Evolutionary conservation across 2,329 filamentous ascomycete species (phyloP).

Genomic region (Cladosporium sphaerospermum): DNA sequence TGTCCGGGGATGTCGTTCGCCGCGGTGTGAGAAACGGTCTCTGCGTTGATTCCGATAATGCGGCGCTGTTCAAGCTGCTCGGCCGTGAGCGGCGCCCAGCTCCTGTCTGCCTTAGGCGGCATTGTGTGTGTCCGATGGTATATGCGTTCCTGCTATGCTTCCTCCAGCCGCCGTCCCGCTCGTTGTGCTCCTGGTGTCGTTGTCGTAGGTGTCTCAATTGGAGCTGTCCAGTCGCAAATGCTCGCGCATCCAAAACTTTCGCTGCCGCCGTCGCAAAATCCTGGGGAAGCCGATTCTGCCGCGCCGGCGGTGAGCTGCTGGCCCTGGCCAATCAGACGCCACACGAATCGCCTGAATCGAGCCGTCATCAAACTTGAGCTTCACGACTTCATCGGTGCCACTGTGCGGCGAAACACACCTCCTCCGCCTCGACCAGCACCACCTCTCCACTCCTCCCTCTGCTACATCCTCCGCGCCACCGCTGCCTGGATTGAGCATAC

Average conservation of each 20-base stretch:
- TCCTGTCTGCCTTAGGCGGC: conserved; percentile 7
- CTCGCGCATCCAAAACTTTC: not conserved
- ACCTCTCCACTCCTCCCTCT: conserved; percentile 15
- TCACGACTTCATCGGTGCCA: not conserved
- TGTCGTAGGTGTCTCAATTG: not conserved
- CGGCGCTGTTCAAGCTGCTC: conserved; percentile 61
- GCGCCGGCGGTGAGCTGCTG: too few relatives aligned
- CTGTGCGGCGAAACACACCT: conserved; percentile 9
- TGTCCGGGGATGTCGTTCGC: conserved; percentile 91
- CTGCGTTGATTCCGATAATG: conserved; percentile 80
- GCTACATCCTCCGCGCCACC: not conserved
- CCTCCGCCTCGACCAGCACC: conserved; percentile 11
- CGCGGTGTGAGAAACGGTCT: conserved; percentile 82
- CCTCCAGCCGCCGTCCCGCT: conserved; percentile 8
- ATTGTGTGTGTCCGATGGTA: conserved; percentile 1
- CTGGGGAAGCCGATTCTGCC: not conserved
- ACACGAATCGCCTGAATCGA: not conserved
- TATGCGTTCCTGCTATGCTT: not conserved
- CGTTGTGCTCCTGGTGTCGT: not conserved
- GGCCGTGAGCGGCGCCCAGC: conserved; percentile 35
- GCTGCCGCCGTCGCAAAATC: not conserved
- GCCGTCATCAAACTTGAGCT: not conserved
- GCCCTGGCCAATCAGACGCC: not conserved
- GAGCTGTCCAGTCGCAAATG: not conserved
- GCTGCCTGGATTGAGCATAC: conserved; percentile 5